Percentiles rank a stretch among this genome's conserved stretches.
These are phyloP conservation scores for Piper betle DNA, from an alignment of 164 flowering plant species.

Conservation along the genomic window DNA sequence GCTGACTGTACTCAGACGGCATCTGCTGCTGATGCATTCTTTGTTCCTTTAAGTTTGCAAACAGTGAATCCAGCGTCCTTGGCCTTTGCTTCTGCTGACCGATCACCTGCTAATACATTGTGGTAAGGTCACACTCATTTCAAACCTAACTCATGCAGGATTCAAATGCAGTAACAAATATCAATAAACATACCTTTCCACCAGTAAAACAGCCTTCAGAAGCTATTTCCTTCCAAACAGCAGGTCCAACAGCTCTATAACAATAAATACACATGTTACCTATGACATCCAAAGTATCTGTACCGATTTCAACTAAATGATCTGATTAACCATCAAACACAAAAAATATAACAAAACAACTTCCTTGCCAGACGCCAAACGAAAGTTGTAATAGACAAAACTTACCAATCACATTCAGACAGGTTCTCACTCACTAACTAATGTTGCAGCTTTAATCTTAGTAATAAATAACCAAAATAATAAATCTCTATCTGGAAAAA, in stretches of 20 bases:
- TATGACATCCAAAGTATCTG: background rate
- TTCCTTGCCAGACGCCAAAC: background rate
- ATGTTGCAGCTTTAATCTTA: background rate
- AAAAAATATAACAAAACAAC: too few relatives aligned
- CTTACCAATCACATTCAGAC: background rate
- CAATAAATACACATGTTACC: background rate
- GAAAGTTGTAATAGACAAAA: background rate
- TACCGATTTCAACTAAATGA: background rate
- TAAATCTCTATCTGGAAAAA: background rate
- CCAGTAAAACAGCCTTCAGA: slow-evolving; percentile 22
- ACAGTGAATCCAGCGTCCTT: slow-evolving; percentile 69
- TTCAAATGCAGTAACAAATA: background rate
- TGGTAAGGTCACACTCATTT: background rate
- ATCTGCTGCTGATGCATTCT: slow-evolving; percentile 46
- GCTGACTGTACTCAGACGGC: background rate
- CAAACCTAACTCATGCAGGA: background rate
- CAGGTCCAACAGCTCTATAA: slow-evolving; percentile 35
- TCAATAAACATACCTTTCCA: slow-evolving; percentile 29
- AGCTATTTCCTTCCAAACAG: slow-evolving; percentile 19
- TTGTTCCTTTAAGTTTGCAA: slow-evolving; percentile 88
- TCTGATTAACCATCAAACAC: background rate
- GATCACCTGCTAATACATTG: background rate
- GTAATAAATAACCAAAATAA: background rate
- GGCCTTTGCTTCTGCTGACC: slow-evolving; percentile 33
- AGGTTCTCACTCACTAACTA: background rate